Percentiles rank a stretch among this genome's conserved stretches.
Conservation (phyloP, 2,329 filamentous ascomycete genomes). For the Microcyclospora tardicrescens region DNA sequence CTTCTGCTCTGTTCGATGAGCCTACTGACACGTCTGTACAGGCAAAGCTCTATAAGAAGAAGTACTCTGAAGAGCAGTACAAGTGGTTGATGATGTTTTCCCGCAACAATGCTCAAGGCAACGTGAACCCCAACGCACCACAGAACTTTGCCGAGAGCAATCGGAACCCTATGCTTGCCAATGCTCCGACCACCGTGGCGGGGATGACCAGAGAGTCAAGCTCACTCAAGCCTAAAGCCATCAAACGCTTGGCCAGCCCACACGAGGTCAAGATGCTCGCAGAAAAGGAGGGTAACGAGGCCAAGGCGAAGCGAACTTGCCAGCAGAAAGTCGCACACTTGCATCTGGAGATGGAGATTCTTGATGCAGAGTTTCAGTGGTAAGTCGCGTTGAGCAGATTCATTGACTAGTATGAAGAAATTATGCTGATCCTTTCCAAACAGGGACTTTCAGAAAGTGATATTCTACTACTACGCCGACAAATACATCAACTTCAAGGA, state of each 20-base stretch:
- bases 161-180: conserved; percentile 1
- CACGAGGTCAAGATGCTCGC: conserved; percentile 81
- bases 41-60: conserved; percentile 78
- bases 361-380: conserved; percentile 98
- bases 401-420: background rate
- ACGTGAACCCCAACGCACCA: conserved; percentile 20
- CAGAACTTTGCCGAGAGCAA: conserved; percentile 17
- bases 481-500: conserved; percentile 99
- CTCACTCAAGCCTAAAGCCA: conserved; percentile 89
- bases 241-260: conserved; percentile 82
- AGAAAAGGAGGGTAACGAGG: conserved; percentile 95
- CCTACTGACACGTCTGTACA: no score
- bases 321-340: conserved; percentile 95
- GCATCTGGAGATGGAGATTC: conserved; percentile 91
- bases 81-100: conserved; percentile 98
- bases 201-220: conserved; percentile 18
- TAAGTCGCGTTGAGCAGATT: conserved; percentile 38
- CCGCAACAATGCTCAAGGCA: conserved; percentile 22
- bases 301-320: conserved; percentile 91
- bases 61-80: conserved; percentile 90
- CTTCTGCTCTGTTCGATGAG: no score
- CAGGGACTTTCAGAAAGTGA: conserved; percentile 98
- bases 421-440: background rate
- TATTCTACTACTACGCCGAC: conserved; percentile 97
- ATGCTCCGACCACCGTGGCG: conserved; percentile 14